phyloP scores from a whole-genome alignment of 2,329 filamentous ascomycete genomes.

The Arthroderma uncinatum region DNA sequence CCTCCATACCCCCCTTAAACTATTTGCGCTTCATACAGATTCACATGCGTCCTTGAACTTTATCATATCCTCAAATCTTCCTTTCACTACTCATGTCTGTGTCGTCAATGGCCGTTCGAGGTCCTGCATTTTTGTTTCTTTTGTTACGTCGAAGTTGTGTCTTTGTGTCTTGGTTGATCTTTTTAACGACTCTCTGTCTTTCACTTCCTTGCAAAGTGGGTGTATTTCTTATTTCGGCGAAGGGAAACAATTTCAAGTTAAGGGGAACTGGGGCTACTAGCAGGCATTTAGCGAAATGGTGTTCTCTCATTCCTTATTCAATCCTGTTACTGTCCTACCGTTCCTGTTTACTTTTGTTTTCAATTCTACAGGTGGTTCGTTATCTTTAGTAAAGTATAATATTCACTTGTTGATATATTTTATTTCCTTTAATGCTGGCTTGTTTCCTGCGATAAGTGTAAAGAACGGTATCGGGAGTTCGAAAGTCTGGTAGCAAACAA shows the following conservation, averaged over 20 bases:
- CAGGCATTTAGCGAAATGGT: slow-evolving; percentile 6
- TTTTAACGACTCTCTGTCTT: neutral
- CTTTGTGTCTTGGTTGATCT: neutral
- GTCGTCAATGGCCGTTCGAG: neutral
- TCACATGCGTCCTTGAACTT: neutral
- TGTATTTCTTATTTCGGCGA: slow-evolving; percentile 6
- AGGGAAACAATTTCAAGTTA: slow-evolving; percentile 2
- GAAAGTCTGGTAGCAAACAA: too few species aligned
- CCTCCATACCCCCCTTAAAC: neutral
- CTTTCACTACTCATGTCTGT: neutral
- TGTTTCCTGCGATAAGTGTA: neutral
- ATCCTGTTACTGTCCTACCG: slow-evolving; percentile 2
- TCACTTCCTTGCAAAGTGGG: slow-evolving; percentile 3
- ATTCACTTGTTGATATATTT: neutral
- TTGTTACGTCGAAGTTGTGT: neutral
- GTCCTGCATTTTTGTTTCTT: neutral
- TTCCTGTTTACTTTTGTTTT: neutral
- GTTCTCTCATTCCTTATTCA: slow-evolving; percentile 3
- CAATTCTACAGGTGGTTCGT: neutral
- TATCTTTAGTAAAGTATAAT: neutral
- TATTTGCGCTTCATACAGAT: neutral
- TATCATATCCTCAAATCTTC: neutral
- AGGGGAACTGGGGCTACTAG: slow-evolving; percentile 1
- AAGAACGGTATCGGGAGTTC: neutral
- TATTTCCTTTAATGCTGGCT: neutral